These are phyloP conservation scores for Hypsizygus ulmarius DNA, from an alignment of 1,284 basidiomycete genomes.

Conservation along the genomic window DNA sequence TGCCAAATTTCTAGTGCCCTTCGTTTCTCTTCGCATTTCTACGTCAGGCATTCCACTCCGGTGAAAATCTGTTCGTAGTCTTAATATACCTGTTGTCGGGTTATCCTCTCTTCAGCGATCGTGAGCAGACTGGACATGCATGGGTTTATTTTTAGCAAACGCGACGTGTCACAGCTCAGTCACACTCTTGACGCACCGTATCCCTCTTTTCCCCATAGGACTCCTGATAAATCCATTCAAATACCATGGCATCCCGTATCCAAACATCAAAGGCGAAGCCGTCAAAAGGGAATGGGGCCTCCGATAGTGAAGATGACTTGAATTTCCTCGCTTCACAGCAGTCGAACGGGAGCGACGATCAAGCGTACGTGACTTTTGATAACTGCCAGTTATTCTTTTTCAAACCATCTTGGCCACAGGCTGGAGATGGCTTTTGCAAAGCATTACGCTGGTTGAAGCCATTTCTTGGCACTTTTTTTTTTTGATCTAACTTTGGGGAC, in stretches of 20 bases:
- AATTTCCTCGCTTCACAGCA: constrained; percentile 20
- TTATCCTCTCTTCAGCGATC: too few relatives aligned
- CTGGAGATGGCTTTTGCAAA: constrained; percentile 18
- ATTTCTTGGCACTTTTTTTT: not conserved
- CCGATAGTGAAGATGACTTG: constrained; percentile 17
- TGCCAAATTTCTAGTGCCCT: too few relatives aligned
- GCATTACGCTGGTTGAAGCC: constrained; percentile 17
- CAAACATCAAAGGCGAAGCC: constrained; percentile 7
- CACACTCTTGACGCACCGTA: not conserved
- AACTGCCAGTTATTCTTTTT: not conserved
- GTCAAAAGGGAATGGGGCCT: constrained; percentile 1
- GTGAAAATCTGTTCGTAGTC: too few relatives aligned
- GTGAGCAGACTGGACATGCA: not conserved
- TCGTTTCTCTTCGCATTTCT: too few relatives aligned
- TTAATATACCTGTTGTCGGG: too few relatives aligned
- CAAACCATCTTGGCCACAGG: not conserved
- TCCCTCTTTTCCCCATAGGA: not conserved
- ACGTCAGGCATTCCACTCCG: too few relatives aligned
- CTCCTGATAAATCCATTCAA: not conserved
- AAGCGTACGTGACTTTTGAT: constrained; percentile 13
- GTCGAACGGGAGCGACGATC: constrained; percentile 22
- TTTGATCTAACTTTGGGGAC: not conserved
- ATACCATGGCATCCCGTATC: constrained; percentile 8
- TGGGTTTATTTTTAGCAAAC: not conserved
- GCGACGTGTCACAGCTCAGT: not conserved